Base-by-base conservation (phyloP, 805 yeast genomes). In the Scheffersomyces lignosus region DNA sequence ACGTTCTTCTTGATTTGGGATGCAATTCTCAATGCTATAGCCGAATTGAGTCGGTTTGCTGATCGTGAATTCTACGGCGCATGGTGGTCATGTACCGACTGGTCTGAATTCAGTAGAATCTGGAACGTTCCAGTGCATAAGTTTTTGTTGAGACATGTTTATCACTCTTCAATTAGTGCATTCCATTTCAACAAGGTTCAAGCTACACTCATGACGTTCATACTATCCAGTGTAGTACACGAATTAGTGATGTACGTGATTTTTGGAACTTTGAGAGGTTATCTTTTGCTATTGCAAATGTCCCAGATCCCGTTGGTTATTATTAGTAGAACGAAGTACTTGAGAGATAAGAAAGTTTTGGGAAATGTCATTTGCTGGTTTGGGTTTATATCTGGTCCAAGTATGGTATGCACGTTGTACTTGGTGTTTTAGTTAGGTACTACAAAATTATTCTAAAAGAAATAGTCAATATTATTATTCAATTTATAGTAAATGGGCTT, bases 51-150 rank as follows among this genome's bases (percentile, higher is more conserved):
- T 12, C 55, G 73, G 35, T 95, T 82, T 63, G 96, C 87, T 4
- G 97, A 93, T 58, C 77, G 99, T 34, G 85, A 85, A 47, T 93
- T 93, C 60, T 93, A 95, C 56, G 91, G 95, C 3, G 86, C 88
- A 29, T 95, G 99, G 99, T 93, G 99, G 99, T 87, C 90, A 50
- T 86, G 95, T 43, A 79, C 83, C 14, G 84, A 87, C 28, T 93
- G 97, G 96, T 86, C 86, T 39, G 90, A 90, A 56, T 93, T 87
- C 59, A 83, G 96, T 8, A 73, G 97, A 46, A 80, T 85, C 44
- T 95, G 99, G 99, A 93, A 93, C 58, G 76, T 78, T 7, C 96
- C 98, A 0, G 98, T 93, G 15, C 96, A 93, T 58, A 77, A 80
- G 52, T 93, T 93, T 49, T 66, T 93, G 41, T 67, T 90, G 30